Evolutionary conservation across 331 rosid genomes (phyloP), one percentile per base, ranked within the genome.

Genomic region (Pyrus hybrid): DNA sequence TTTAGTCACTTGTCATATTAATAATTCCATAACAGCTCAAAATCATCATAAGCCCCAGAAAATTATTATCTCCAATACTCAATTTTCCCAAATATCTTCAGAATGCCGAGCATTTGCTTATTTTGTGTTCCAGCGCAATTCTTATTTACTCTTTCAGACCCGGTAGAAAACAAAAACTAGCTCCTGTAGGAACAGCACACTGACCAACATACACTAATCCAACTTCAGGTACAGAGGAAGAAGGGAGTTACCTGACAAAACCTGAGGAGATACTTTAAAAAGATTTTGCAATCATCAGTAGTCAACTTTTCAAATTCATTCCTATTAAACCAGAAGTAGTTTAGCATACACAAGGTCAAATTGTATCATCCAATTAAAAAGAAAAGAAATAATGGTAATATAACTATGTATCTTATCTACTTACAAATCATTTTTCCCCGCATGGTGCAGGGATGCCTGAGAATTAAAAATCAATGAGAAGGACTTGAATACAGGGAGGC

Each of bases 401-500:
- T 56, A 47, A 80, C 20, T 51, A 49, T 3, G 4, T 41, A 75
- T 51, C 72, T 69, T 61, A 74, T 74, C 68, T 56, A 87, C 97
- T 88, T 84, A 95, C 99, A 64, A 10, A 77, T 87, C 86, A 77
- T 82, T 80, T 74, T 71, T 82, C 80, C 67, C 80, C 54, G 83
- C 76, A 56, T 77, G 82, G 67, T 76, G 77, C 22, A 12, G 76
- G 57, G 92, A 76, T 76, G 90, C 80, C 58, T 76, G 87, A 68
- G 86, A 82, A 78, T 63, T 70, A 63, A 83, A 87, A 64, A 95
- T 85, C 73, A 89, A 84, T n/a, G 86, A 81, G 83, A 90, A 80
- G 67, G 84, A 92, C 87, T 90, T 91, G 88, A 89, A 95, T 71
- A 86, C 84, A 26, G 97, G 99, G 74, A 89, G 85, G 80, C 88